Base-by-base conservation (phyloP, 139 green algal genomes). In the Chlorella vulgaris region DNA sequence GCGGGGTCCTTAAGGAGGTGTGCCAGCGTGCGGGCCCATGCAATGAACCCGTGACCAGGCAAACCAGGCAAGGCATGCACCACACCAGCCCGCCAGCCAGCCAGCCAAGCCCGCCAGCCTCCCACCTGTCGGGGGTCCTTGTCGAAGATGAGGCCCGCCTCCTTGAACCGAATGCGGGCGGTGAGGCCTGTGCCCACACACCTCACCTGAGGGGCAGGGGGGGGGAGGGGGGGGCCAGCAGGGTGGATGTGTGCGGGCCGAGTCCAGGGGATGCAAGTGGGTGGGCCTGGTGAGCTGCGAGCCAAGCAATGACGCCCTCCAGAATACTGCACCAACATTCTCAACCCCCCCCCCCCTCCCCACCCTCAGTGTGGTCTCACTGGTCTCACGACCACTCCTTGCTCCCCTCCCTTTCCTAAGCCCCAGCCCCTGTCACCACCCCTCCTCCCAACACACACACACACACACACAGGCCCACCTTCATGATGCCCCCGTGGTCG, bases 401-500 rank as follows among this genome's bases (percentile, higher is more conserved):
- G n/a, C n/a, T n/a, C n/a, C n/a, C n/a, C n/a, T n/a, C n/a, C n/a
- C n/a, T n/a, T n/a, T n/a, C n/a, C n/a, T n/a, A n/a, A n/a, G n/a
- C n/a, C n/a, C 47, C 47, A 58, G 47, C 47, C 69, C 42, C 28
- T n/a, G 55, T n/a, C 18, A 15, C 18, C 18, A n/a, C 55, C 18
- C 55, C 15, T n/a, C 55, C 55, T 31, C 55, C 15, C 55, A 65
- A 15, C 55, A 65, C 8, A 29, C 55, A 65, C 55, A 65, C 55
- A 15, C 55, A 65, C 18, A 31, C 67, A 7, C 67, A 42, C 24
- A 40, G 10, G 6, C 69, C 3, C 50, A 96, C 84, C 35, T 78
- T 84, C 93, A 96, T 96, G 33, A 92, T 80, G 62, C 95, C 95
- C 18, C 91, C 91, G 67, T 97, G 89, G 84, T 98, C 95, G 19